These are phyloP conservation scores for Cryptococcus sp. DNA, from an alignment of 1,284 basidiomycete species.

Conservation along the genomic window DNA sequence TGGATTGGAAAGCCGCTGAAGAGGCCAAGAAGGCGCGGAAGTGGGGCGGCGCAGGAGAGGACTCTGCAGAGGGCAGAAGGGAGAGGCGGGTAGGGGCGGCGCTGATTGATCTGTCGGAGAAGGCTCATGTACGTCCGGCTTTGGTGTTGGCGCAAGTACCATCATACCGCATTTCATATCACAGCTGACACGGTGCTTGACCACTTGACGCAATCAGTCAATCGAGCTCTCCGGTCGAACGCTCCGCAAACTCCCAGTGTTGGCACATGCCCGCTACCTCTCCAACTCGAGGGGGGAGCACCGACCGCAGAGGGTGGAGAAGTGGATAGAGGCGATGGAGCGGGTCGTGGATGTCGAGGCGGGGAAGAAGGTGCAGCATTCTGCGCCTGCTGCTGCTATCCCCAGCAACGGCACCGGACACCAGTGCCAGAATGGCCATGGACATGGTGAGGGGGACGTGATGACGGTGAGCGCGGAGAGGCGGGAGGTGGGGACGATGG, in stretches of 20 bases:
- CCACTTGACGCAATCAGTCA: conserved; percentile 44
- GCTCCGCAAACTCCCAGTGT: conserved; percentile 81
- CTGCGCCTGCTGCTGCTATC: not conserved
- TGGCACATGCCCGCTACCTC: conserved; percentile 82
- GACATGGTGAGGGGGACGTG: not conserved
- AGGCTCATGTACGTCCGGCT: conserved; percentile 64
- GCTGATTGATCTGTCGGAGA: conserved; percentile 64
- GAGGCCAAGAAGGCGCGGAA: conserved; percentile 4
- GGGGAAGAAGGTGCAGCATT: not conserved
- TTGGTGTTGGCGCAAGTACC: not conserved
- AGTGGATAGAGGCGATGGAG: conserved; percentile 62
- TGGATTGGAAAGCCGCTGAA: conserved; percentile 7
- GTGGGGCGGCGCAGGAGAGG: not conserved
- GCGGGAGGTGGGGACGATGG: conserved; percentile 3
- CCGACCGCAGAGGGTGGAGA: conserved; percentile 15
- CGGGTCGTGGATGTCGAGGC: conserved; percentile 57
- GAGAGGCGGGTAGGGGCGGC: conserved; percentile 54
- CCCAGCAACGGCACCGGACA: not conserved
- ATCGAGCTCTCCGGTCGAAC: conserved; percentile 86
- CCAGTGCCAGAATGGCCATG: not conserved
- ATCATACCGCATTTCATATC: no score
- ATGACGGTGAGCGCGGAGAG: not conserved
- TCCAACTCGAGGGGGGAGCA: conserved; percentile 31
- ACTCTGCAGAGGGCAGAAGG: not conserved
- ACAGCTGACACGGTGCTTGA: not conserved